phyloP scores from a whole-genome alignment of 1,284 basidiomycete species.

The Cryptococcus sp. region DNA sequence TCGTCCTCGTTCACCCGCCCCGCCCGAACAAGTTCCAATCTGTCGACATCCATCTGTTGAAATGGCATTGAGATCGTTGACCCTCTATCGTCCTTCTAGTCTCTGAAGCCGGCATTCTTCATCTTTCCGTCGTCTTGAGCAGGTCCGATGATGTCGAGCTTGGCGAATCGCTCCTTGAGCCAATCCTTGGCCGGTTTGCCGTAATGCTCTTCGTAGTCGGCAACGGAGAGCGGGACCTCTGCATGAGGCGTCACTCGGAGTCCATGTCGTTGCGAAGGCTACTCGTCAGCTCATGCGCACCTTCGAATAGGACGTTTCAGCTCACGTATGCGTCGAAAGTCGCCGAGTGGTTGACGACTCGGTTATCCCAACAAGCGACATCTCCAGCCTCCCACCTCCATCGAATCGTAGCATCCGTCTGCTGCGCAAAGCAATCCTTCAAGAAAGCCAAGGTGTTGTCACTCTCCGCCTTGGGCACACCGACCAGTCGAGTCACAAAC shows the following conservation, averaged over 20 bases:
- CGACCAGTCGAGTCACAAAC: conserved; percentile 59
- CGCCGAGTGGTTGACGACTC: conserved; percentile 64
- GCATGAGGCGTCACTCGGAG: conserved; percentile 75
- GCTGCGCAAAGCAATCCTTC: conserved; percentile 58
- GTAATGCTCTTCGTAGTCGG: conserved; percentile 58
- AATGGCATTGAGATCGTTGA: too few relatives aligned
- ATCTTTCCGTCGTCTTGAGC: conserved; percentile 35
- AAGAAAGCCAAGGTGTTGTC: conserved; percentile 65
- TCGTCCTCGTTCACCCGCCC: too few relatives aligned
- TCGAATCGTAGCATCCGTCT: conserved; percentile 36
- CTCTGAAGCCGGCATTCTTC: conserved; percentile 38
- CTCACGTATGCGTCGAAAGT: conserved; percentile 48
- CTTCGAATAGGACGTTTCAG: background rate
- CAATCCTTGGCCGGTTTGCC: conserved; percentile 42
- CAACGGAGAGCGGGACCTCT: conserved; percentile 68
- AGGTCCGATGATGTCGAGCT: conserved; percentile 33
- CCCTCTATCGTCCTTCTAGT: too few relatives aligned
- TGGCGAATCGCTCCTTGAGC: conserved; percentile 38
- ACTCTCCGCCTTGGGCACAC: conserved; percentile 70
- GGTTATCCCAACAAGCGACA: conserved; percentile 46
- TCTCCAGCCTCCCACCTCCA: conserved; percentile 43
- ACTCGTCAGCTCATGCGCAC: conserved; percentile 26
- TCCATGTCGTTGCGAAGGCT: conserved; percentile 58
- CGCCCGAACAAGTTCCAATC: too few relatives aligned
- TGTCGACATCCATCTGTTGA: too few relatives aligned